phyloP scores from a whole-genome alignment of 306 rosid species.

The Begonia fuchsioides region DNA sequence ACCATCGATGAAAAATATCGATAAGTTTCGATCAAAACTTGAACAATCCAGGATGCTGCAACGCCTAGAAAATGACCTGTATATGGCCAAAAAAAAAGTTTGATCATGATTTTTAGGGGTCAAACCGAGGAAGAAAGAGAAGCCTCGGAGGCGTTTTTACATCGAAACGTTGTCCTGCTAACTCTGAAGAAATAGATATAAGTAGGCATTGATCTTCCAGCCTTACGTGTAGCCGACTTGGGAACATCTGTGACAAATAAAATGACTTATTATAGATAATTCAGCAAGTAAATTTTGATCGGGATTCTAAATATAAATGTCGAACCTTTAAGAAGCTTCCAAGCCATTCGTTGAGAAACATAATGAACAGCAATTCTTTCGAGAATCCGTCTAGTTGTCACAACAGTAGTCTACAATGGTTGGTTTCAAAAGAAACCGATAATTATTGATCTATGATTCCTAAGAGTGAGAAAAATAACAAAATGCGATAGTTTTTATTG shows the following conservation, averaged over 20 bases:
- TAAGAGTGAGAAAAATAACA: too few relatives aligned
- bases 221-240: conserved; percentile 59
- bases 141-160: conserved; percentile 14
- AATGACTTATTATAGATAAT: not conserved
- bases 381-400: conserved; percentile 68
- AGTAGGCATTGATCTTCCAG: conserved; percentile 49
- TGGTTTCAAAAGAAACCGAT: too few relatives aligned
- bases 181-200: conserved; percentile 38
- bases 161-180: conserved; percentile 66
- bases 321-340: conserved; percentile 83
- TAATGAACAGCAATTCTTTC: conserved; percentile 57
- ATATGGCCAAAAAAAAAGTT: conserved; percentile 2
- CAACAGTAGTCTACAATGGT: conserved; percentile 35
- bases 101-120: too few relatives aligned
- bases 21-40: conserved; percentile 50
- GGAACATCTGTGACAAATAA: conserved; percentile 36
- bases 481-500: not conserved
- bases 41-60: conserved; percentile 77
- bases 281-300: too few relatives aligned
- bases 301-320: too few relatives aligned
- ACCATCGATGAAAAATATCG: conserved; percentile 15
- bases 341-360: conserved; percentile 53
- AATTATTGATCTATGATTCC: too few relatives aligned
- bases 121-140: not conserved
- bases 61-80: conserved; percentile 59